phyloP scores from a whole-genome alignment of 78 protist species.

The Dictyostelium purpureum region DNA sequence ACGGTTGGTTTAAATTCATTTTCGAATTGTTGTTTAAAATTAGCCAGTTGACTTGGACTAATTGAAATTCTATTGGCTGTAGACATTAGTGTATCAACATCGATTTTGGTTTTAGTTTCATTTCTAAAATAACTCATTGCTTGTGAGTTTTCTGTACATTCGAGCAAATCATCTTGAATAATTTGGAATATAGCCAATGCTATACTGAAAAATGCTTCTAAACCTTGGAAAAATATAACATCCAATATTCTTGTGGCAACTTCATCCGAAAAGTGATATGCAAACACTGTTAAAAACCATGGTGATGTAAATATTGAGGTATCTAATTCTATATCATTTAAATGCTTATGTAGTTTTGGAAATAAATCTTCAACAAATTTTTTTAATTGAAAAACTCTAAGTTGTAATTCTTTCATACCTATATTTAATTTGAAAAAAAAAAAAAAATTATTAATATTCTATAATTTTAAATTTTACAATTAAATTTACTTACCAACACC shows the following conservation, averaged over 20 bases:
- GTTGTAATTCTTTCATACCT: constrained; percentile 64
- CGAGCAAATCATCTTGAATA: constrained; percentile 22
- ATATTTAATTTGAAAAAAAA: background rate
- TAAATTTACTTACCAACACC: constrained; percentile 24
- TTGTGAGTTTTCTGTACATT: constrained; percentile 39
- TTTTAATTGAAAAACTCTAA: constrained; percentile 51
- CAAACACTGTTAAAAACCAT: constrained; percentile 68
- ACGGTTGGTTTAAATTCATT: constrained; percentile 20
- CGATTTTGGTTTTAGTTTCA: constrained; percentile 36
- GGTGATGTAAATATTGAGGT: constrained; percentile 67
- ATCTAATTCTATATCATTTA: constrained; percentile 53
- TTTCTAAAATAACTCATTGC: constrained; percentile 59
- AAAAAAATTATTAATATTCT: background rate
- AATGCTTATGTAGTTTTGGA: constrained; percentile 51
- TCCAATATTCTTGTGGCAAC: constrained; percentile 43
- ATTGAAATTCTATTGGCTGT: constrained; percentile 42
- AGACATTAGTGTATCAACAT: constrained; percentile 27
- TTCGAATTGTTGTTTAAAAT: constrained; percentile 37
- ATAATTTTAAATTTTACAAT: background rate
- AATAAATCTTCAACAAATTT: constrained; percentile 52
- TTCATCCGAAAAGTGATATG: constrained; percentile 73
- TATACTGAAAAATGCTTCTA: constrained; percentile 52
- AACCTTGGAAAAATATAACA: constrained; percentile 51
- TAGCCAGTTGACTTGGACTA: constrained; percentile 18
- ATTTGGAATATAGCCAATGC: constrained; percentile 74